Evolutionary conservation across 495 filamentous ascomycete genomes (phyloP).

Genomic region (Tuber aestivum): DNA sequence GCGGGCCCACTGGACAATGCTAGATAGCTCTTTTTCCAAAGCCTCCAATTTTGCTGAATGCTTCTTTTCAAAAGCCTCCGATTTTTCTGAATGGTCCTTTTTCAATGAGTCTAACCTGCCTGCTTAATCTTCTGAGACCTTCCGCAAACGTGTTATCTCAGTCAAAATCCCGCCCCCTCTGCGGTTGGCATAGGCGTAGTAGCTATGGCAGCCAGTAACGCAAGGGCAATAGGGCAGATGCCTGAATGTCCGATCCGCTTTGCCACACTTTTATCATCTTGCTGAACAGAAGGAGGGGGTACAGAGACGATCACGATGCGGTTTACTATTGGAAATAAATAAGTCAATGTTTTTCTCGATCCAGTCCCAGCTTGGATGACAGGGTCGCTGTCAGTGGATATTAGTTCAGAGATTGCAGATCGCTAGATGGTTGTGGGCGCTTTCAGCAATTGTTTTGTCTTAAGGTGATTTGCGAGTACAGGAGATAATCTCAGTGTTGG

Average conservation of each 20-base stretch:
- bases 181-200: too few species aligned
- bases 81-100: too few species aligned
- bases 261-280: constrained; percentile 43
- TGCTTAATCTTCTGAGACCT: too few species aligned
- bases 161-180: too few species aligned
- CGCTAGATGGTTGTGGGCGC: constrained; percentile 93
- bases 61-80: too few species aligned
- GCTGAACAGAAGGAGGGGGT: constrained; percentile 4
- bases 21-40: too few species aligned
- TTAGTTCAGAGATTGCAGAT: constrained; percentile 67
- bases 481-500: constrained; percentile 73
- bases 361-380: constrained; percentile 97
- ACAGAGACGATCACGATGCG: constrained; percentile 69
- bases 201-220: too few species aligned
- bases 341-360: constrained; percentile 93
- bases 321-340: constrained; percentile 84
- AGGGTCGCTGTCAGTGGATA: constrained; percentile 79
- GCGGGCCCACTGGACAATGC: too few species aligned
- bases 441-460: constrained; percentile 78
- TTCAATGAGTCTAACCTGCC: too few species aligned
- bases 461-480: constrained; percentile 70
- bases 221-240: constrained; percentile 82
- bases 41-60: too few species aligned
- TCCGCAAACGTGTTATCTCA: too few species aligned
- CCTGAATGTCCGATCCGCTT: constrained; percentile 72